These are phyloP conservation scores for Sphenostylis stenocarpa DNA, from an alignment of 306 rosid genomes.

Conservation along the genomic window DNA sequence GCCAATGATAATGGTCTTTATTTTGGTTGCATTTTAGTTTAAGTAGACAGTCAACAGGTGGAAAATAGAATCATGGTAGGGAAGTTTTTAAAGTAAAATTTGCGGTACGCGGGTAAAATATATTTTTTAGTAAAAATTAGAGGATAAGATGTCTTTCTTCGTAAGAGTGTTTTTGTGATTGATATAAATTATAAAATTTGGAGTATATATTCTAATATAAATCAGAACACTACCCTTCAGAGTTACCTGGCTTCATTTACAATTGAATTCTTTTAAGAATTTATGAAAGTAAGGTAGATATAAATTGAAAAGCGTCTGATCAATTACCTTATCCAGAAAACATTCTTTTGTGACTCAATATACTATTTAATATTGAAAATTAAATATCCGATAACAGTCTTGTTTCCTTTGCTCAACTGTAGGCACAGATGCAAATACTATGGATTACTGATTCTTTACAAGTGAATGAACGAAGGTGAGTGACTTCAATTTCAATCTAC, in stretches of 20 bases:
- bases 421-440: slow-evolving; percentile 1
- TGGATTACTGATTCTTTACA: not conserved
- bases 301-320: not conserved
- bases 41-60: not conserved
- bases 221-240: not conserved
- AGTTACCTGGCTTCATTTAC: not conserved
- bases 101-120: not conserved
- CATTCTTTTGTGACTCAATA: not conserved
- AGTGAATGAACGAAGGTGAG: not conserved
- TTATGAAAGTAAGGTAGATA: not conserved
- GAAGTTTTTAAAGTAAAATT: not conserved
- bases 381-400: not conserved
- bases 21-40: not conserved
- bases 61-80: not conserved
- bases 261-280: not conserved
- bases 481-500: not conserved
- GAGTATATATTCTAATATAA: not conserved
- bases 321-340: not conserved
- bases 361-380: not conserved
- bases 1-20: not conserved
- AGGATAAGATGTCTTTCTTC: not conserved
- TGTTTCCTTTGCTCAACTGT: not conserved
- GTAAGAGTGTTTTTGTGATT: not conserved
- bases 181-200: not conserved
- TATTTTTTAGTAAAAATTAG: not conserved